Percentiles rank a stretch among this genome's conserved stretches.
phyloP scores from a whole-genome alignment of 2,329 filamentous ascomycete species.

The Scedosporium aurantiacum region DNA sequence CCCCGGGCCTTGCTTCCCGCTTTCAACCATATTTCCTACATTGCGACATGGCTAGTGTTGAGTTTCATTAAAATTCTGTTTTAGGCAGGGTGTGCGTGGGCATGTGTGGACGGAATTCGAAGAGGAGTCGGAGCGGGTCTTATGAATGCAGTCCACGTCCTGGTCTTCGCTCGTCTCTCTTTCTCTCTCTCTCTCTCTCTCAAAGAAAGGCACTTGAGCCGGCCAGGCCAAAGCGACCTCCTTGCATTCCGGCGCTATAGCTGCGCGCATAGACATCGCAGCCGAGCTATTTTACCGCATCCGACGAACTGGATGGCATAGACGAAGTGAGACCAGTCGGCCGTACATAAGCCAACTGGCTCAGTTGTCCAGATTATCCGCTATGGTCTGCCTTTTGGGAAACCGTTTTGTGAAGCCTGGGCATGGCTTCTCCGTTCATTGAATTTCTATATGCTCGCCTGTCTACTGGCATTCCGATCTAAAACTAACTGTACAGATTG shows the following conservation, averaged over 20 bases:
- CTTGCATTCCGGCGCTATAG: neutral
- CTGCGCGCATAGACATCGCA: neutral
- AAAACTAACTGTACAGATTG: too few relatives aligned
- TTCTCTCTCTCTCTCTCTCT: neutral
- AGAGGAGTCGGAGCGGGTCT: neutral
- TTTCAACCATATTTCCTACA: slow-evolving; percentile 2
- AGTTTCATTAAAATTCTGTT: slow-evolving; percentile 4
- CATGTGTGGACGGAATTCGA: neutral
- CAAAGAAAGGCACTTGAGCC: too few relatives aligned
- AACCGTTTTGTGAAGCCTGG: neutral
- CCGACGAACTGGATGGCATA: neutral
- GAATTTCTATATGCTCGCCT: too few relatives aligned
- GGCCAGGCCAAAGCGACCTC: neutral
- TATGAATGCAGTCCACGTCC: neutral
- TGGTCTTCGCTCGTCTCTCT: neutral
- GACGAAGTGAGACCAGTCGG: neutral
- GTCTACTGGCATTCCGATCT: too few relatives aligned
- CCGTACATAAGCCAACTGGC: neutral
- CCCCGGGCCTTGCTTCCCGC: slow-evolving; percentile 8
- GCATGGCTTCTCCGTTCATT: too few relatives aligned
- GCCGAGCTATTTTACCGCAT: neutral
- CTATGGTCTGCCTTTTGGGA: neutral
- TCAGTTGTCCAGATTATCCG: neutral
- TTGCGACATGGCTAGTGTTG: slow-evolving; percentile 2
- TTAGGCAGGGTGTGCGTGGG: slow-evolving; percentile 2